phyloP scores from a whole-genome alignment of 139 green algal genomes.

The Micractinium sp. region DNA sequence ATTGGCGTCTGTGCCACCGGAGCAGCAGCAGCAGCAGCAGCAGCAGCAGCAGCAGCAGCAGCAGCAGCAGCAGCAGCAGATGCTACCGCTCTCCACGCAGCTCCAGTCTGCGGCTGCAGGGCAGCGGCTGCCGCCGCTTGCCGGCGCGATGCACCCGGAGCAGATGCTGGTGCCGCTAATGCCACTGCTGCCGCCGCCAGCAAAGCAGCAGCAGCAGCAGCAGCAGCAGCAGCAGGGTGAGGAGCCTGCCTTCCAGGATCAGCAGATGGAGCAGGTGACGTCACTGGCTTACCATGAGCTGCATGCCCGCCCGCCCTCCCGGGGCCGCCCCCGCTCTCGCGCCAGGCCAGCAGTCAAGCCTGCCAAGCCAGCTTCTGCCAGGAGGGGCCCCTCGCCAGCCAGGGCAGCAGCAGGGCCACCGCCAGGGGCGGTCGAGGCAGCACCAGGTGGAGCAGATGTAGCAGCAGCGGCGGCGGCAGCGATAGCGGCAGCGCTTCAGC shows the following conservation, averaged over 20 bases:
- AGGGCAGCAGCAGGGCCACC: background rate
- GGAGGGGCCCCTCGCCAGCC: background rate
- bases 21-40: background rate
- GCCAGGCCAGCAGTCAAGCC: background rate
- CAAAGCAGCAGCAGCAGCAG: background rate
- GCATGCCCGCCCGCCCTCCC: background rate
- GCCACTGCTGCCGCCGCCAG: too few species aligned
- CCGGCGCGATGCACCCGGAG: too few species aligned
- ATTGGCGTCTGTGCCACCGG: too few species aligned
- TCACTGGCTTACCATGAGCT: background rate
- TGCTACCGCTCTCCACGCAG: background rate
- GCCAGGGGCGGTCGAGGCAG: background rate
- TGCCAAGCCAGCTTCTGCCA: background rate
- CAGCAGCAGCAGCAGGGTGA: background rate
- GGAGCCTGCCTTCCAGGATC: background rate
- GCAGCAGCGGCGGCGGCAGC: background rate
- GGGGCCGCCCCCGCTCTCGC: background rate
- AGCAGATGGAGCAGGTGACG: background rate
- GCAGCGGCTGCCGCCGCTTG: too few species aligned
- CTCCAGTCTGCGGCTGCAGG: too few species aligned
- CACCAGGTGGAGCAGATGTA: too few species aligned
- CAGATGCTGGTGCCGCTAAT: too few species aligned
- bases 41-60: conserved; percentile 8
- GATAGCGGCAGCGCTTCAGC: background rate
- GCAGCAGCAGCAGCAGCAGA: background rate